Evolutionary conservation across 1,284 basidiomycete species (phyloP), one percentile per base, ranked within the genome.

Genomic region (Moniliophthora roreri): DNA sequence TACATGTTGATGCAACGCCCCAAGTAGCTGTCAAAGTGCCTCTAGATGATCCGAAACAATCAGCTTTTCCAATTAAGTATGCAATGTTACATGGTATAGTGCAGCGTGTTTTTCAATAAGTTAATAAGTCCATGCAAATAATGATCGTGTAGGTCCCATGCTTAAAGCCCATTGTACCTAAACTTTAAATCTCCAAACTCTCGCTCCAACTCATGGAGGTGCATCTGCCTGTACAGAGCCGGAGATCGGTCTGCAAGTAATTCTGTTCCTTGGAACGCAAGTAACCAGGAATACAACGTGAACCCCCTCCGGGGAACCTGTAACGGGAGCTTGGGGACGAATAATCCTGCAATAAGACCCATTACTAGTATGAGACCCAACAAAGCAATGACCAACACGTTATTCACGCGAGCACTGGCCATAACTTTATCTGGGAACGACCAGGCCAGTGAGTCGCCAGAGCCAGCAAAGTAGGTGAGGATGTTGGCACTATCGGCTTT

Each of bases 401-500:
- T 41, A 4, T 50, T 16, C 3, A 50, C 11, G 32, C 37, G 48
- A 10, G 48, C 48, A 16, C 21, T 39, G 15, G 48, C 35, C n/a
- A 40, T 16, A 20, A 41, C 48, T 13, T 39, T 21, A 18, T 50
- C 48, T 4, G n/a, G 20, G 48, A 39, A 50, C 9, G 36, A 23
- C 26, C 48, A 39, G 15, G 72, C 71, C 11, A 74, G 60, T 24
- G 64, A 60, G 16, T 64, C 53, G 0, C 66, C 69, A 4, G 70
- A 66, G 1, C 76, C 75, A 2, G 63, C 65, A 16, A 78, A 68
- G 61, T 74, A 76, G 1, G 73, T 71, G 2, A 77, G 66, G 10
- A 75, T 60, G 52, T 74, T 72, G 26, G 62, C 65, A 0, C 73
- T 70, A 48, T 75, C 75, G 1, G 70, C 69, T 16, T 66, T 48